Evolutionary conservation across 177 flowering plant genomes (phyloP).

Genomic region (Tripterygium wilfordii): DNA sequence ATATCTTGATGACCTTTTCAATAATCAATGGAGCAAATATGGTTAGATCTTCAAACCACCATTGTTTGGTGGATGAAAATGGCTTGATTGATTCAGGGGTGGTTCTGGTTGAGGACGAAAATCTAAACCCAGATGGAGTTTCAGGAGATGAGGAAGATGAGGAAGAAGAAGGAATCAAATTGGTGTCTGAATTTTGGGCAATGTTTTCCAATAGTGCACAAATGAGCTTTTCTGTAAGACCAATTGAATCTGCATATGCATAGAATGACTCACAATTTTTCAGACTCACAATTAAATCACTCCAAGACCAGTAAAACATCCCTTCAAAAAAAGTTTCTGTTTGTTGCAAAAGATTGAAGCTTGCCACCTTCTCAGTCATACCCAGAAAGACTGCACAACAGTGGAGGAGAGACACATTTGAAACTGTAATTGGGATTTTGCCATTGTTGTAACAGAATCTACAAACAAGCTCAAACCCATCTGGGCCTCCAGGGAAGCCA

Average conservation of each 20-base stretch:
- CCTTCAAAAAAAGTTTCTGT: constrained; percentile 59
- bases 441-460: constrained; percentile 80
- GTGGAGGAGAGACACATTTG: constrained; percentile 60
- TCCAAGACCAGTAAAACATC: constrained; percentile 66
- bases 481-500: constrained; percentile 71
- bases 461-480: constrained; percentile 69
- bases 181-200: constrained; percentile 50
- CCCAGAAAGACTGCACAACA: constrained; percentile 63
- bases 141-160: constrained; percentile 69
- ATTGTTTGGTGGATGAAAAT: constrained; percentile 26
- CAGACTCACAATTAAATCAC: constrained; percentile 43
- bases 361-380: constrained; percentile 51
- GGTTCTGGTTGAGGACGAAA: constrained; percentile 24
- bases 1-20: constrained; percentile 31
- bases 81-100: constrained; percentile 26
- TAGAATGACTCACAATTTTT: constrained; percentile 51
- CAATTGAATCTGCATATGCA: constrained; percentile 46
- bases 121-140: constrained; percentile 22
- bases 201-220: constrained; percentile 48
- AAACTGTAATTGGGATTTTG: constrained; percentile 31
- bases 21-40: constrained; percentile 49
- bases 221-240: constrained; percentile 54
- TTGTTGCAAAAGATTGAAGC: constrained; percentile 48
- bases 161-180: constrained; percentile 31
- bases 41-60: constrained; percentile 88